Evolutionary conservation across 768 basidiomycete genomes (phyloP).

Genomic region (Auricularia cornea): DNA sequence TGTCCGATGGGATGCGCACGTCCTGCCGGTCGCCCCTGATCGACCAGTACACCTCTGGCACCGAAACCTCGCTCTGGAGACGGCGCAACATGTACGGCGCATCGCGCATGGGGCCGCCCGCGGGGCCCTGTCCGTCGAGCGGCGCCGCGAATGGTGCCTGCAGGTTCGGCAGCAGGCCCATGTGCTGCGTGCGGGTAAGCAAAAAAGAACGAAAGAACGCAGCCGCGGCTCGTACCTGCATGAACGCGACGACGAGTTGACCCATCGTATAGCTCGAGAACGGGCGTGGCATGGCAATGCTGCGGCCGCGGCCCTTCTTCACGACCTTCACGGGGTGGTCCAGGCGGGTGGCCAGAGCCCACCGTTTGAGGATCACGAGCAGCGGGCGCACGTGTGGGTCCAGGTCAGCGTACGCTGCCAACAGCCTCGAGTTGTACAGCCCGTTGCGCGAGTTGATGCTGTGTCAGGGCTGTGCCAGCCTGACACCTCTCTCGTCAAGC

Average conservation of each 20-base stretch:
- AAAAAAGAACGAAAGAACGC: neutral
- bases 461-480: too few relatives aligned
- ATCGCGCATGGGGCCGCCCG: too few relatives aligned
- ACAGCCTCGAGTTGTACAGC: constrained; percentile 39
- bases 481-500: too few relatives aligned
- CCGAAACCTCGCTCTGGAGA: too few relatives aligned
- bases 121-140: neutral
- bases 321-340: neutral
- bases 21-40: neutral
- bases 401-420: constrained; percentile 42
- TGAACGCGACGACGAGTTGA: neutral
- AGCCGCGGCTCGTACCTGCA: neutral
- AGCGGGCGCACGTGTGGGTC: constrained; percentile 35
- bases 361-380: constrained; percentile 43
- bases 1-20: neutral
- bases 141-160: neutral
- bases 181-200: neutral
- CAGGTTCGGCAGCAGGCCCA: neutral
- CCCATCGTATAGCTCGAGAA: neutral
- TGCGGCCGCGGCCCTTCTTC: neutral
- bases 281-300: neutral
- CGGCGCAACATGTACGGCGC: too few relatives aligned
- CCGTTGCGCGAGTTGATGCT: constrained; percentile 57
- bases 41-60: neutral
- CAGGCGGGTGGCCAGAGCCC: constrained; percentile 30